These are phyloP conservation scores for Lichtheimia ornata DNA, from an alignment of 371 early-diverging fungal genomes.

Conservation along the genomic window DNA sequence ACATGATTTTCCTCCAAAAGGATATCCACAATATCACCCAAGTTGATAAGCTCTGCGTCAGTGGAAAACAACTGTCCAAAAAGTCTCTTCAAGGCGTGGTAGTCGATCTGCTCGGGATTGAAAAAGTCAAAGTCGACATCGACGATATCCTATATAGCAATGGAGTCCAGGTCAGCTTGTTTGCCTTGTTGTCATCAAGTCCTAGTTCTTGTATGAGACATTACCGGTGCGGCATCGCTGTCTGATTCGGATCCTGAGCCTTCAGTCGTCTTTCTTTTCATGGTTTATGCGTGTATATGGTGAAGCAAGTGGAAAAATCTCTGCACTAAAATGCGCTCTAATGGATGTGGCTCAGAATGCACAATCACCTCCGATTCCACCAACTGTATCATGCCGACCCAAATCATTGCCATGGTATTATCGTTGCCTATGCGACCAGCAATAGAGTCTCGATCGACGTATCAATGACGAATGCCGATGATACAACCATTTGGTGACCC, in stretches of 20 bases:
- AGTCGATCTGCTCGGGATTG: slow-evolving; percentile 87
- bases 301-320: no score
- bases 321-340: no score
- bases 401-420: no score
- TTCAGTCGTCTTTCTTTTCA: slow-evolving; percentile 20
- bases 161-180: neutral
- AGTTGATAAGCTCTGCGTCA: slow-evolving; percentile 74
- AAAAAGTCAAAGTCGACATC: slow-evolving; percentile 97
- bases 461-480: no score
- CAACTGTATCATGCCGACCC: no score
- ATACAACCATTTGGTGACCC: no score
- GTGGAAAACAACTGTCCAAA: slow-evolving; percentile 76
- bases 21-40: slow-evolving; percentile 83
- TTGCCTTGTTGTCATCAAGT: neutral
- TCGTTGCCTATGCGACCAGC: no score
- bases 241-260: slow-evolving; percentile 8
- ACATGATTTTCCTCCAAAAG: slow-evolving; percentile 78
- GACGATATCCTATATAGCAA: slow-evolving; percentile 64
- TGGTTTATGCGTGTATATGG: neutral
- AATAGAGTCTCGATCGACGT: no score
- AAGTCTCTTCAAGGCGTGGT: slow-evolving; percentile 89
- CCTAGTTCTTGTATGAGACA: neutral
- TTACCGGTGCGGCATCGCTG: slow-evolving; percentile 1
- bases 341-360: no score
- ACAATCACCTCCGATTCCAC: no score